Conservation (phyloP, 2,329 filamentous ascomycete genomes). For the Diaporthe caulivora region DNA sequence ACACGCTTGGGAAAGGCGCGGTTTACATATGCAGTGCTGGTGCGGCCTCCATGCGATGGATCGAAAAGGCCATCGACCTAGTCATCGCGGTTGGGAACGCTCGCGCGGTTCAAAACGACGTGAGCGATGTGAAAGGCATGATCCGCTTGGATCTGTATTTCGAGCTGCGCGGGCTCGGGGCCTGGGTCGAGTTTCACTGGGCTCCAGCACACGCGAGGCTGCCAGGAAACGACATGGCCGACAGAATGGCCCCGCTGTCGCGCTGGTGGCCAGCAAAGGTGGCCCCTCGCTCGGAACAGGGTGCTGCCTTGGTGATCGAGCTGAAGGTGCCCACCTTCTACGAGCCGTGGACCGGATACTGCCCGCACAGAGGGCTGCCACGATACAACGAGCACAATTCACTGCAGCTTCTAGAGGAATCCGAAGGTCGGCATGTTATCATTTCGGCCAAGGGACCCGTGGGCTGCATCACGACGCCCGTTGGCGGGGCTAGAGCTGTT, state of each 20-base stretch:
- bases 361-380: background rate
- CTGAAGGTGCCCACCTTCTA: background rate
- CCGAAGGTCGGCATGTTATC: background rate
- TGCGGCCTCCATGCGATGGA: background rate
- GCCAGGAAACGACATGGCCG: conserved; percentile 21
- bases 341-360: background rate
- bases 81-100: background rate
- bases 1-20: background rate
- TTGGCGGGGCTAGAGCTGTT: background rate
- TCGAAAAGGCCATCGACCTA: background rate
- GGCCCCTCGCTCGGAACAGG: background rate
- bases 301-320: background rate
- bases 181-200: conserved; percentile 25
- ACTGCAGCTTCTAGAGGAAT: background rate
- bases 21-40: conserved; percentile 9
- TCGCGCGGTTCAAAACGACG: background rate
- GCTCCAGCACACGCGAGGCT: background rate
- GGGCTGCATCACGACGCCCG: background rate
- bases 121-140: background rate
- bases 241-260: background rate
- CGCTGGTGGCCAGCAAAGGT: background rate
- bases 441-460: background rate
- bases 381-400: background rate
- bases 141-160: conserved; percentile 1
- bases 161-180: conserved; percentile 1